phyloP scores from a whole-genome alignment of 169 alveolate genomes.

The Plasmodium blacklocki region DNA sequence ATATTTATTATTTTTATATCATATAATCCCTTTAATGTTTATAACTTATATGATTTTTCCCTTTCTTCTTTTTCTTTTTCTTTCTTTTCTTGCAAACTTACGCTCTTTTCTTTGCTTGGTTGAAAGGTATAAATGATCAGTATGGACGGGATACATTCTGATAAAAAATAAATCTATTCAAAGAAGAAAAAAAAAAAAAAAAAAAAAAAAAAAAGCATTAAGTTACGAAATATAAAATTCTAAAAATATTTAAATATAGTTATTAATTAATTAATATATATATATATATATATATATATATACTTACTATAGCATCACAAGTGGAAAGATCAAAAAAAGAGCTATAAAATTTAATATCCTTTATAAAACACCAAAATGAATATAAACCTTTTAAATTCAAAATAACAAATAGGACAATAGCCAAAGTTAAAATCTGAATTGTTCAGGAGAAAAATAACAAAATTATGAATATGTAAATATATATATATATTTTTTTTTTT shows the following conservation, averaged over 20 bases:
- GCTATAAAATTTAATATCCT: slow-evolving; percentile 16
- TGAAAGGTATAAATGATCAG: slow-evolving; percentile 51
- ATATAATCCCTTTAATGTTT: slow-evolving; percentile 5
- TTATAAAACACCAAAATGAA: slow-evolving; percentile 58
- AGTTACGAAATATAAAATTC: not conserved
- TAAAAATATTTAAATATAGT: not conserved
- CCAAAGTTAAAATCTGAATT: slow-evolving; percentile 50
- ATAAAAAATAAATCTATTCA: slow-evolving; percentile 37
- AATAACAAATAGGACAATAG: slow-evolving; percentile 48
- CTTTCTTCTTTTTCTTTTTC: no score
- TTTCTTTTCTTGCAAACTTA: not conserved
- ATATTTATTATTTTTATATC: not conserved
- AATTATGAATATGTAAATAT: not conserved
- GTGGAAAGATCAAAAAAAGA: slow-evolving; percentile 44
- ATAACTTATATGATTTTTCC: no score
- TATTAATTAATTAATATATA: not conserved
- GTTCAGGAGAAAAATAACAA: not conserved
- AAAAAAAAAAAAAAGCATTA: not conserved
- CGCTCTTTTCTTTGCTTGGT: slow-evolving; percentile 43
- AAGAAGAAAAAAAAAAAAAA: not conserved
- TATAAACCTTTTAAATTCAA: slow-evolving; percentile 47
- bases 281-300: not conserved
- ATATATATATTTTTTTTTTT: not conserved
- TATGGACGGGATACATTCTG: slow-evolving; percentile 69
- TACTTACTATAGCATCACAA: slow-evolving; percentile 47